Conservation (phyloP, 169 alveolate species). For the Plasmodium inui region DNA sequence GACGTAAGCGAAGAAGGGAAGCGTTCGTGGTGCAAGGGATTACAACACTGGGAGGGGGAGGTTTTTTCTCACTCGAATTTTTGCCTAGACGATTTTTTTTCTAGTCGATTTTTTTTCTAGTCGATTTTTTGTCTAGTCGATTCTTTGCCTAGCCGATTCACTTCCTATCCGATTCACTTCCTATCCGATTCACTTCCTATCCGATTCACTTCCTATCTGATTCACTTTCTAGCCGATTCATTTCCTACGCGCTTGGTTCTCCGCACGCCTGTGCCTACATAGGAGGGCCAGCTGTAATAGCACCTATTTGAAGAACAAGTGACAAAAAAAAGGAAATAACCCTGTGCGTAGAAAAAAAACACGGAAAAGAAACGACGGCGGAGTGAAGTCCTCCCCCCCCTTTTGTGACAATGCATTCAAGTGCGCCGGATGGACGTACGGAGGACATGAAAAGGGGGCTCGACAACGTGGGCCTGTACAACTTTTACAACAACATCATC, state of each 20-base stretch:
- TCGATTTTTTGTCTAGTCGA: too few species aligned
- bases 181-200: too few species aligned
- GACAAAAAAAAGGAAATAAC: background rate
- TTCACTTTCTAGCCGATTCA: background rate
- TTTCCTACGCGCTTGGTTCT: background rate
- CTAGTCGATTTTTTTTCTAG: too few species aligned
- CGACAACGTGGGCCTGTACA: conserved; percentile 41
- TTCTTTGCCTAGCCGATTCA: too few species aligned
- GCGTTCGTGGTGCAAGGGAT: background rate
- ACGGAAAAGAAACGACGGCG: background rate
- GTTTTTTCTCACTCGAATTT: too few species aligned
- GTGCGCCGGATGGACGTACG: background rate
- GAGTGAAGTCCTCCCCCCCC: background rate
- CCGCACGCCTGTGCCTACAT: background rate
- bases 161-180: too few species aligned
- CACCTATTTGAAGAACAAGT: background rate
- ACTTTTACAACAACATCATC: conserved; percentile 40
- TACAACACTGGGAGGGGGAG: background rate
- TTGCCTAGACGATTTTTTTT: too few species aligned
- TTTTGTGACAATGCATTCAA: background rate
- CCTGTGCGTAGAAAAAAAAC: background rate
- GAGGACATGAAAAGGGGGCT: background rate
- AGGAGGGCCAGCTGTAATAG: background rate
- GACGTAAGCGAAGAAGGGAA: background rate
- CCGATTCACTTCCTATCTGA: too few species aligned